phyloP scores from a whole-genome alignment of 768 basidiomycete species.

The Tephrocybe rancida region DNA sequence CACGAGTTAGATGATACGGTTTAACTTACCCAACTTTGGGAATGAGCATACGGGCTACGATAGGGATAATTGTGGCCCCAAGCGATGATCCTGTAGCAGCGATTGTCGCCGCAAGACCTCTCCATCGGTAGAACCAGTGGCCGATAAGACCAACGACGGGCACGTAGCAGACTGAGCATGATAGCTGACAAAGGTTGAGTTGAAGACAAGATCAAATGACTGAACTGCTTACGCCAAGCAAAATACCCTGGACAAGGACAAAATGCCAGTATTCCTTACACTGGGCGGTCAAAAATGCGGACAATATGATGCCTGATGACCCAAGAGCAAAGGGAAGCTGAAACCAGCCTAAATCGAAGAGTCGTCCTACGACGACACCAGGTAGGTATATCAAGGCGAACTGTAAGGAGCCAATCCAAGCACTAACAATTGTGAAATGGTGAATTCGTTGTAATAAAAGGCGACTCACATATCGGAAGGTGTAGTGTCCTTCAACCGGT shows the following conservation, averaged over 20 bases:
- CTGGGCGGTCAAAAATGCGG: conserved; percentile 57
- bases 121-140: conserved; percentile 65
- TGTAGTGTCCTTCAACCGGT: not conserved
- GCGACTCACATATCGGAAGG: conserved; percentile 5
- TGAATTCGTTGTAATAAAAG: not conserved
- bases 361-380: conserved; percentile 51
- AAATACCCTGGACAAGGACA: conserved; percentile 63
- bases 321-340: conserved; percentile 44
- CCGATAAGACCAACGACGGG: conserved; percentile 51
- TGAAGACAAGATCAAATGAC: not conserved
- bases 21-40: conserved; percentile 52
- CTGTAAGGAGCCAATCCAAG: conserved; percentile 14
- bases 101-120: conserved; percentile 56
- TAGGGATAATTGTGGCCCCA: conserved; percentile 66
- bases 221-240: conserved; percentile 46
- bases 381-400: conserved; percentile 46
- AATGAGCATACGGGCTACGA: conserved; percentile 56
- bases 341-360: conserved; percentile 66
- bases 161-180: conserved; percentile 40
- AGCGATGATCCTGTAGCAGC: conserved; percentile 57
- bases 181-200: not conserved
- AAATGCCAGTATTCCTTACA: conserved; percentile 70
- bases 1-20: not conserved
- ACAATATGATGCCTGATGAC: conserved; percentile 44
- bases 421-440: not conserved